Evolutionary conservation across 805 yeast species (phyloP).

Genomic region (Myxozyma nipponensis): DNA sequence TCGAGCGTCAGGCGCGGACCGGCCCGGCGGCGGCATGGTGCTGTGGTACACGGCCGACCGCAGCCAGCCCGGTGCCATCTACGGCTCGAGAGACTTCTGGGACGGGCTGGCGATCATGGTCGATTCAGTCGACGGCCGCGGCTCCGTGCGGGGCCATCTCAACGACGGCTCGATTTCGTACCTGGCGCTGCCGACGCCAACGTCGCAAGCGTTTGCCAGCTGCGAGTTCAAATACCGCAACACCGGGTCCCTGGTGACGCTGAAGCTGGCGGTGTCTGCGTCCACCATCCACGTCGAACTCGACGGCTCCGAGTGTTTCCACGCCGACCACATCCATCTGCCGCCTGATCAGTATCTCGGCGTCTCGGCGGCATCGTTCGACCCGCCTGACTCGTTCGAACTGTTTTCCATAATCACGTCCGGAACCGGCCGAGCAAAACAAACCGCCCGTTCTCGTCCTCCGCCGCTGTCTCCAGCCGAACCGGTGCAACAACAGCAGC

Average conservation of each 20-base stretch:
- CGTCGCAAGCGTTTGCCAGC: conserved; percentile 36
- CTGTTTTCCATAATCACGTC: conserved; percentile 18
- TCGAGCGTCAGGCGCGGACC: conserved; percentile 35
- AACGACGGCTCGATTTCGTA: conserved; percentile 39
- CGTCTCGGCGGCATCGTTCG: conserved; percentile 34
- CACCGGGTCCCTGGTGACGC: conserved; percentile 33
- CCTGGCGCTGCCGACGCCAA: conserved; percentile 28
- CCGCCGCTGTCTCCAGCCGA: not conserved
- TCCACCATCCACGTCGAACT: conserved; percentile 34
- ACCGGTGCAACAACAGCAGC: not conserved
- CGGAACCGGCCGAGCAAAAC: conserved; percentile 15
- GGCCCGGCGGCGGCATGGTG: conserved; percentile 39
- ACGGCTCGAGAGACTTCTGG: conserved; percentile 40
- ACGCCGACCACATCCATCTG: conserved; percentile 34
- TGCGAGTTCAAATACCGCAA: conserved; percentile 39
- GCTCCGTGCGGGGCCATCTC: conserved; percentile 40
- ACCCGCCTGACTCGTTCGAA: conserved; percentile 26
- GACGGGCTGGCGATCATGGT: conserved; percentile 42
- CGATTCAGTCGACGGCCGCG: conserved; percentile 36
- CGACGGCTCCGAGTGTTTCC: conserved; percentile 40
- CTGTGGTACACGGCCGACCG: conserved; percentile 38
- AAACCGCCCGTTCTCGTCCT: not conserved
- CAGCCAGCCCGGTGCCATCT: conserved; percentile 36
- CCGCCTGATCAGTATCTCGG: conserved; percentile 38
- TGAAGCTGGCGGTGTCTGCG: conserved; percentile 34